phyloP scores from a whole-genome alignment of 2,329 filamentous ascomycete species.

The Dactylellina parvicollis region DNA sequence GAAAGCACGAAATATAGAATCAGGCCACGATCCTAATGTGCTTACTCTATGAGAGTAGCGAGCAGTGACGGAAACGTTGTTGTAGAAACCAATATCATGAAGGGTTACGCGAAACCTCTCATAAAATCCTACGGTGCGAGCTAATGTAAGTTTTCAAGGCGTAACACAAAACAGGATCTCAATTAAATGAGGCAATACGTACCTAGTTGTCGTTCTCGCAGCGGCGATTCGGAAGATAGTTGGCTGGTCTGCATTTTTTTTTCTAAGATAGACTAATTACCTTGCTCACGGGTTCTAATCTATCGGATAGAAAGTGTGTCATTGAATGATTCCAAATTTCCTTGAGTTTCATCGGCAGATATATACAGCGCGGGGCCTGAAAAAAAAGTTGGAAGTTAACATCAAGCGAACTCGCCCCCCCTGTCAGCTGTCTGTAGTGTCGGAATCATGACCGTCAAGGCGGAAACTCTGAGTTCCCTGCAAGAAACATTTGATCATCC shows the following conservation, averaged over 20 bases:
- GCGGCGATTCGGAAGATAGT: slow-evolving; percentile 18
- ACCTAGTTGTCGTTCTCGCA: slow-evolving; percentile 32
- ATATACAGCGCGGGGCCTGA: not conserved
- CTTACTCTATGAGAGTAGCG: slow-evolving; percentile 24
- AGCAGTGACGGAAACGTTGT: slow-evolving; percentile 46
- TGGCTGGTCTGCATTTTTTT: slow-evolving; percentile 33
- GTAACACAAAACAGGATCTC: slow-evolving; percentile 1
- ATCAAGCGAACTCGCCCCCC: no score
- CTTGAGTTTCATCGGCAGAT: not conserved
- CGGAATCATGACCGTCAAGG: not conserved
- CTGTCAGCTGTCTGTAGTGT: no score
- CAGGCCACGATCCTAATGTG: slow-evolving; percentile 17
- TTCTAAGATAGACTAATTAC: not conserved
- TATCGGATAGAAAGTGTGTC: not conserved
- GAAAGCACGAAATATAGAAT: slow-evolving; percentile 24
- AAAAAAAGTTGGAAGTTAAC: no score
- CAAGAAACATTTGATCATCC: not conserved
- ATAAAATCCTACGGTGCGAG: slow-evolving; percentile 25
- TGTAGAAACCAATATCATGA: slow-evolving; percentile 39
- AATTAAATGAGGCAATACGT: slow-evolving; percentile 19
- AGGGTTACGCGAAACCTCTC: slow-evolving; percentile 38
- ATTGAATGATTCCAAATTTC: not conserved
- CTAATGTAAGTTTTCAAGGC: slow-evolving; percentile 9
- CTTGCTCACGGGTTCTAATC: not conserved
- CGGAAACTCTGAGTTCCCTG: not conserved